A percentile compares a stretch with the other conserved stretches of the same genome.
phyloP scores from a whole-genome alignment of 331 rosid genomes.

The Arachis monticola region DNA sequence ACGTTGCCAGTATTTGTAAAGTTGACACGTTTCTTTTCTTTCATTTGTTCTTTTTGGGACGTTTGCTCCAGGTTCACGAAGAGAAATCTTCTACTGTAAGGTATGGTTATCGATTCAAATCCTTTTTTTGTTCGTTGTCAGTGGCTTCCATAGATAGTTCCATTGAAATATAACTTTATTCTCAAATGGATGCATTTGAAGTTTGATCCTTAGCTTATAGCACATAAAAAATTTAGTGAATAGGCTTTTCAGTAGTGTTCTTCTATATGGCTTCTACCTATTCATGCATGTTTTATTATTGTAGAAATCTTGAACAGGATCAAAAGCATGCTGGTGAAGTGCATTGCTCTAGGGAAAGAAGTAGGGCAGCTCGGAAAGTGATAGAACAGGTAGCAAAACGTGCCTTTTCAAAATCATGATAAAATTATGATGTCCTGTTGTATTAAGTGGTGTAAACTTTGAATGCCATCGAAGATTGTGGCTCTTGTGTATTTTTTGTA shows the following conservation, averaged over 20 bases:
- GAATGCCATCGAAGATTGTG: conserved; percentile 34
- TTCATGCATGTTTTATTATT: conserved; percentile 18
- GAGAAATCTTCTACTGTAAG: conserved; percentile 56
- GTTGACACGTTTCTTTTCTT: conserved; percentile 26
- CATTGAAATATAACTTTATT: conserved; percentile 21
- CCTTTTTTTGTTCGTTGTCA: not conserved
- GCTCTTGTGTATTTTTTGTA: conserved; percentile 44
- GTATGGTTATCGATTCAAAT: conserved; percentile 42
- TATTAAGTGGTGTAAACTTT: conserved; percentile 31
- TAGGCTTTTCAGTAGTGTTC: conserved; percentile 18
- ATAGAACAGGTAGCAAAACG: conserved; percentile 61
- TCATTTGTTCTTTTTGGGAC: conserved; percentile 20
- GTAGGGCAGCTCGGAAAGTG: conserved; percentile 75
- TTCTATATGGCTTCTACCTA: no score
- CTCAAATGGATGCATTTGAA: not conserved
- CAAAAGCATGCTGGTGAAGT: conserved; percentile 63
- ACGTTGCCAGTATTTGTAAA: conserved; percentile 12
- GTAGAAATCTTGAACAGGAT: conserved; percentile 55
- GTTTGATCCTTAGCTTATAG: not conserved
- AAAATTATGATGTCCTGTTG: not conserved
- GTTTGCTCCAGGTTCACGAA: conserved; percentile 55
- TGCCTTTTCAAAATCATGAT: conserved; percentile 25
- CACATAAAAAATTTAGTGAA: not conserved
- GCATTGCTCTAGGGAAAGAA: conserved; percentile 92
- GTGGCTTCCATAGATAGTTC: conserved; percentile 9